These are phyloP conservation scores for Nigrospora osmanthi DNA, from an alignment of 2,329 filamentous ascomycete species.

Conservation along the genomic window DNA sequence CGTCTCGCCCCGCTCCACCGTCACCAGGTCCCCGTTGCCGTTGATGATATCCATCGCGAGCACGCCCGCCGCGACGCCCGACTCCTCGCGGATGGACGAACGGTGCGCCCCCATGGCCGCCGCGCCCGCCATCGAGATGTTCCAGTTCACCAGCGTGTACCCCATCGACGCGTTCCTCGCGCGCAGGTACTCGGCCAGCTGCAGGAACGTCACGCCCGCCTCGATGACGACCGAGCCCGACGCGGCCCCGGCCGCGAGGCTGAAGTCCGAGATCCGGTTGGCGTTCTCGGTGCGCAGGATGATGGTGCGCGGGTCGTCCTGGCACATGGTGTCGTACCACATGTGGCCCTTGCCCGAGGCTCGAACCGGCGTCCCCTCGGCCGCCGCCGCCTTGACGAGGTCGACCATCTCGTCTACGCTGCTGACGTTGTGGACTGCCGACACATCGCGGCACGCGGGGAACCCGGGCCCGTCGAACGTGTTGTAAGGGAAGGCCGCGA, in stretches of 20 bases:
- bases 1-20: constrained; percentile 30
- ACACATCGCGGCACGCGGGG: constrained; percentile 37
- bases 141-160: constrained; percentile 45
- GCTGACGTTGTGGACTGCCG: constrained; percentile 33
- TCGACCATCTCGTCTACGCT: constrained; percentile 33
- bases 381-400: constrained; percentile 31
- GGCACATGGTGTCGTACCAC: constrained; percentile 48
- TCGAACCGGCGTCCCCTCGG: constrained; percentile 30
- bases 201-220: constrained; percentile 42
- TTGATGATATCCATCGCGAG: constrained; percentile 41
- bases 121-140: constrained; percentile 41
- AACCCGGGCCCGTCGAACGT: constrained; percentile 42
- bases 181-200: constrained; percentile 42
- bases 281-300: constrained; percentile 38
- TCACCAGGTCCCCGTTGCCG: constrained; percentile 32
- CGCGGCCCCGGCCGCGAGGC: constrained; percentile 24
- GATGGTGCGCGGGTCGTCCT: constrained; percentile 35
- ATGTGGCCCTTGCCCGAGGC: constrained; percentile 35
- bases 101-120: constrained; percentile 46
- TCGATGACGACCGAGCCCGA: constrained; percentile 39
- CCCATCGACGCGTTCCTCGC: constrained; percentile 35
- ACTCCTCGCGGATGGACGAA: constrained; percentile 36
- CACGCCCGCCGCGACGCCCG: constrained; percentile 41
- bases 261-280: constrained; percentile 35
- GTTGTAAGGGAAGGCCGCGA: constrained; percentile 28